These are phyloP conservation scores for Bidens hawaiensis DNA, from an alignment of 140 eudicot genomes.

Conservation along the genomic window DNA sequence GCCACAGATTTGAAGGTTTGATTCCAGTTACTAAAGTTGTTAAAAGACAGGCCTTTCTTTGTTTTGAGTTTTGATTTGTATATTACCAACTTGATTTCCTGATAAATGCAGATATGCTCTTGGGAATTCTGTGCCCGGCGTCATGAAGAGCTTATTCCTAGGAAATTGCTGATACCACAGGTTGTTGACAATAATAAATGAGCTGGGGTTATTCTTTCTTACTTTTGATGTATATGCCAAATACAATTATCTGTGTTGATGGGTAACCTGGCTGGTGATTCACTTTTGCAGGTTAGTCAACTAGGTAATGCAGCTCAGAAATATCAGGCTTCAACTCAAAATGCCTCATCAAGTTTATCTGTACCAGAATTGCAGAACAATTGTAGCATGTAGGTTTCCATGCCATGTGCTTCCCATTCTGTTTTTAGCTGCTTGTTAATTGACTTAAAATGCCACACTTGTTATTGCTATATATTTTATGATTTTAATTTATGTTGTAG, in stretches of 20 bases:
- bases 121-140: constrained; percentile 99
- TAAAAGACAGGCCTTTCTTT: not conserved
- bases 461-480: constrained; percentile 3
- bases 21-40: not conserved
- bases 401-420: not conserved
- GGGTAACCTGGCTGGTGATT: constrained; percentile 10
- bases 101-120: constrained; percentile 66
- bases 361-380: constrained; percentile 89
- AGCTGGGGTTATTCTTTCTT: not conserved
- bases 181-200: constrained; percentile 24
- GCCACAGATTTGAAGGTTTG: constrained; percentile 90
- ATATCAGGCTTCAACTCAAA: constrained; percentile 90
- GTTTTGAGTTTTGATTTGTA: not conserved
- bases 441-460: constrained; percentile 12
- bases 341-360: constrained; percentile 64
- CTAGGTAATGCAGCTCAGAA: constrained; percentile 96
- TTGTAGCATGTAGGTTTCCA: constrained; percentile 77
- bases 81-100: not conserved
- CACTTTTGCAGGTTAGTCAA: constrained; percentile 74
- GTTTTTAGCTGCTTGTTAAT: not conserved
- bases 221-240: not conserved
- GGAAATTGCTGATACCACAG: constrained; percentile 90
- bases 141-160: constrained; percentile 96
- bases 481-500: constrained; percentile 30
- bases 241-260: not conserved